Evolutionary conservation across 2,329 filamentous ascomycete genomes (phyloP), one percentile per base, ranked within the genome.

Genomic region (Colletotrichum aenigma): DNA sequence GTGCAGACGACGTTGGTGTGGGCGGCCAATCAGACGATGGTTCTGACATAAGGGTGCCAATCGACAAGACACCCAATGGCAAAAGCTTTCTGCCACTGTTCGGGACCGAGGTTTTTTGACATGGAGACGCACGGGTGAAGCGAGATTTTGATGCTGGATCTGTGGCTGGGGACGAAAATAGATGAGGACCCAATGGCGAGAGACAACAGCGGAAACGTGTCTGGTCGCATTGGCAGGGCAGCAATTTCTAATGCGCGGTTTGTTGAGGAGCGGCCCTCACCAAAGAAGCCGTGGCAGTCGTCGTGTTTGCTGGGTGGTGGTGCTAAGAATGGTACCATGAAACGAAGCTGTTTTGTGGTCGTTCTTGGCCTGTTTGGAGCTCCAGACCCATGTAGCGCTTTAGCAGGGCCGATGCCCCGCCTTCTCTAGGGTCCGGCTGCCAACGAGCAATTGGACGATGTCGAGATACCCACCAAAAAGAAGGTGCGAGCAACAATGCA

Each of bases 221-320:
- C 66, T 75, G 61, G 62, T 34, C 38, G 68, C 32, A 71, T 56
- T 64, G 62, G 69, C 72, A 72, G 58, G 64, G 74, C 70, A 34
- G 61, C 62, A 30, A 72, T 72, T 67, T 69, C 58, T 52, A 65
- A 64, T 73, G 74, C 74, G 36, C 32, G 38, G 74, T 73, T 76
- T 76, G 74, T 76, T 76, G 74, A 74, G 74, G 34, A 52, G 48
- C 66, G 71, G 64, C 70, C 65, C 74, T 73, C 70, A 76, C 74
- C 74, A 76, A 68, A 68, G 56, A 56, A 24, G 56, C 56, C 56
- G 70, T 56, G 71, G 38, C 43, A 21, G 43, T 52, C 43, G 43
- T 52, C 43, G 43, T 52, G 43, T 52, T 48, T 48, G 43, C 43
- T 48, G n/a, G n/a, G 62, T 75, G 69, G 61, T 67, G 62, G 34